Conservation (phyloP, 1,139 yeast genomes). For the Sugiyamaella xylanicola region DNA sequence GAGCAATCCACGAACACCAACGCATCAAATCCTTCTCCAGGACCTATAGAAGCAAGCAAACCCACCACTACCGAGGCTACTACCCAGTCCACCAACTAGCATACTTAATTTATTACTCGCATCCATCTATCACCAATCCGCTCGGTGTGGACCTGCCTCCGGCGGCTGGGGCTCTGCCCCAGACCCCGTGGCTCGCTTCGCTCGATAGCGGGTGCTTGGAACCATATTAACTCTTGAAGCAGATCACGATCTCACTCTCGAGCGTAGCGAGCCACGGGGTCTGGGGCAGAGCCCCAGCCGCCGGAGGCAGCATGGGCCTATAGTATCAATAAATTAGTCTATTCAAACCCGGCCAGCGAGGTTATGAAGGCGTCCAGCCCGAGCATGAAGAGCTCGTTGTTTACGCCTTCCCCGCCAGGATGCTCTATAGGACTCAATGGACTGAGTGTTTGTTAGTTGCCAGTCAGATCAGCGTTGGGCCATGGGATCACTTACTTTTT, state of each 20-base stretch:
- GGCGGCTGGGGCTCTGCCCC: constrained; percentile 13
- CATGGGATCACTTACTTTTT: constrained; percentile 61
- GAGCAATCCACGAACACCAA: no score
- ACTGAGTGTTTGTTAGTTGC: constrained; percentile 22
- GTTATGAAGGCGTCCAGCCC: constrained; percentile 46
- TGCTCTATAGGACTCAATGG: constrained; percentile 45
- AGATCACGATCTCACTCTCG: no score
- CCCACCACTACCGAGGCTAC: neutral
- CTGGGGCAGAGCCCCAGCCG: constrained; percentile 5
- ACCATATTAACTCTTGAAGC: no score
- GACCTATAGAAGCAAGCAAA: no score
- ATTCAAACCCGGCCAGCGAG: constrained; percentile 42
- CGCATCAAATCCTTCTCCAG: no score
- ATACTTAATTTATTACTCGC: constrained; percentile 8
- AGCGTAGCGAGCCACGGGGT: neutral
- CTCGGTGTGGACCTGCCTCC: neutral
- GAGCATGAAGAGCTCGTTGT: constrained; percentile 45
- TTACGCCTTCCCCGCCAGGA: constrained; percentile 41
- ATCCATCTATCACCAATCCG: no score
- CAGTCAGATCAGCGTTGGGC: neutral
- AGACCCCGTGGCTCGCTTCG: constrained; percentile 4
- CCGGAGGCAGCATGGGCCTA: neutral
- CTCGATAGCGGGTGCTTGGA: no score
- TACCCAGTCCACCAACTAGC: neutral
- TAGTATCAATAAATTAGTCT: neutral